These are phyloP conservation scores for Ceratobasidium papillatum DNA, from an alignment of 1,284 basidiomycete genomes.

Conservation along the genomic window DNA sequence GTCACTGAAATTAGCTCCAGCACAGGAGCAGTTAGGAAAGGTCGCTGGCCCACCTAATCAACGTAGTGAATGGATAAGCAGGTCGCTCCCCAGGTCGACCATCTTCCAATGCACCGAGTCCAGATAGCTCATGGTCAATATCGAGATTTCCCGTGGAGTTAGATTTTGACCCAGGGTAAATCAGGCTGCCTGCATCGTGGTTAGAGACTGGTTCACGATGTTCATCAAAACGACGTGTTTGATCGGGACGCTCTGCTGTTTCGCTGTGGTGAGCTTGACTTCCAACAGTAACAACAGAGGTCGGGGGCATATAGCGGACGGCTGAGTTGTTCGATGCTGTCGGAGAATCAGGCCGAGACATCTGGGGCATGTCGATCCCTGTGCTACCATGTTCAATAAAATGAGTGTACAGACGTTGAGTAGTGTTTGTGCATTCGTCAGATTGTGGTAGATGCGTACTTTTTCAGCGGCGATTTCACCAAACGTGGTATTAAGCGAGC, in stretches of 20 bases:
- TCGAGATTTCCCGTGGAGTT: background rate
- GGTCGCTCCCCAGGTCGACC: constrained; percentile 42
- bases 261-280: background rate
- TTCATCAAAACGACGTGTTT: background rate
- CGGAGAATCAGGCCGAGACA: background rate
- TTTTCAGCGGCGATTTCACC: background rate
- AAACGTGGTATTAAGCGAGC: background rate
- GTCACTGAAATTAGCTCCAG: background rate
- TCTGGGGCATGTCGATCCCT: background rate
- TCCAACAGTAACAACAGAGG: background rate
- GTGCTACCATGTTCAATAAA: constrained; percentile 22
- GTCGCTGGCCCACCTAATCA: constrained; percentile 71
- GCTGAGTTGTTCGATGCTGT: background rate
- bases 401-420: constrained; percentile 29
- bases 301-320: background rate
- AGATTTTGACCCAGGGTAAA: background rate
- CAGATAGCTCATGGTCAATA: constrained; percentile 25
- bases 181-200: background rate
- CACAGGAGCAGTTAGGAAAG: background rate
- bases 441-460: background rate
- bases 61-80: constrained; percentile 85
- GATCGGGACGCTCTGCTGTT: background rate
- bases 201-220: background rate
- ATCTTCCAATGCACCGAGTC: constrained; percentile 40
- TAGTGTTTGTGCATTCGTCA: background rate